Evolutionary conservation across 257 asterid species (phyloP), one percentile per base, ranked within the genome.

Genomic region (Dorcoceras hygrometricum): DNA sequence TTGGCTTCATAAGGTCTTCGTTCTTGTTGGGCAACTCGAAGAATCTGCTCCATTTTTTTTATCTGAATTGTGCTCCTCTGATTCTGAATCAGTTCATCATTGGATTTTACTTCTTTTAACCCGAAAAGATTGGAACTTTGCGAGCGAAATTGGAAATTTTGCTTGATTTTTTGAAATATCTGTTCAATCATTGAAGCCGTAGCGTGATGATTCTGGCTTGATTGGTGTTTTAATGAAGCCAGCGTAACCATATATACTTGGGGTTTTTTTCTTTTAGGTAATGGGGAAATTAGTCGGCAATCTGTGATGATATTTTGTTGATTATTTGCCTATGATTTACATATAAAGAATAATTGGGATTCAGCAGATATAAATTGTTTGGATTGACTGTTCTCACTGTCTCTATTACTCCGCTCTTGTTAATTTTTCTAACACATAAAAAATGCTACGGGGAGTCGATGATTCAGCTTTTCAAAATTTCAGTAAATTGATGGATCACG

Each of bases 401-500:
- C 20, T n/a, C 34, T 28, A 7, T 65, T 18, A 19, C 18, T 62
- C 48, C 24, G 53, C 59, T 57, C n/a, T 25, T 53, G 25, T 20
- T 34, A 18, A 11, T 67, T 11, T 19, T 32, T 22, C 57, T 64
- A 28, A 61, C 29, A 32, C 57, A 27, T 62, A 54, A 50, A 22
- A 43, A 16, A 43, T 14, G 7, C 5, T 43, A 1, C 1, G n/a
- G n/a, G 0, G 20, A 43, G 8, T 16, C 16, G 20, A 43, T 43
- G 20, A 43, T 43, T 16, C 53, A 16, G 20, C 20, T 43, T 43
- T 43, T 65, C 62, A 57, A 56, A 14, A 51, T 63, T 59, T 63
- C 63, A 65, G 62, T 67, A 61, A 54, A 55, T 53, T 63, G 67
- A 19, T 73, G 78, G 78, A 83, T 64, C 62, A 10, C 57, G 67